phyloP scores from a whole-genome alignment of 140 eudicot genomes.

The Flaveria floridana region DNA sequence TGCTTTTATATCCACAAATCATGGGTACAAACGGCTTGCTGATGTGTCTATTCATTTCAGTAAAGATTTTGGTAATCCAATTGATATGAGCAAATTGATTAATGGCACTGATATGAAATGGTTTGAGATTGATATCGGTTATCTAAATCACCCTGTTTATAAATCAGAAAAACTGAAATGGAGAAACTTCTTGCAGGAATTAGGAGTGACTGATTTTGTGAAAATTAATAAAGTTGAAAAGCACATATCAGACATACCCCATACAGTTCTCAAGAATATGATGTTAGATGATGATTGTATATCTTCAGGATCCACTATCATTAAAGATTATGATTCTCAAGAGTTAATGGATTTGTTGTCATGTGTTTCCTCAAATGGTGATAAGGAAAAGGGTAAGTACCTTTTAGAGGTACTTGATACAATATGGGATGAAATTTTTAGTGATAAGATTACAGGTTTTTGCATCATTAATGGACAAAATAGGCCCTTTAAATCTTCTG shows the following conservation, averaged over 20 bases:
- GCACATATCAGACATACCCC: constrained; percentile 42
- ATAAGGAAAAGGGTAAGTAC: constrained; percentile 50
- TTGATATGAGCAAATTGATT: constrained; percentile 54
- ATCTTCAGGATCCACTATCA: constrained; percentile 38
- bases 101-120: constrained; percentile 55
- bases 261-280: constrained; percentile 33
- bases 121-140: constrained; percentile 63
- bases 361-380: constrained; percentile 44
- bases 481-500: constrained; percentile 54
- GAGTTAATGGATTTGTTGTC: constrained; percentile 59
- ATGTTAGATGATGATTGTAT: constrained; percentile 44
- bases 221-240: constrained; percentile 56
- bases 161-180: constrained; percentile 53
- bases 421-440: constrained; percentile 71
- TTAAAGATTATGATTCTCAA: constrained; percentile 70
- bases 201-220: constrained; percentile 84
- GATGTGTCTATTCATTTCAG: constrained; percentile 73
- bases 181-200: constrained; percentile 69
- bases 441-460: constrained; percentile 58
- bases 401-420: constrained; percentile 78
- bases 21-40: constrained; percentile 59
- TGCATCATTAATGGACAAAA: constrained; percentile 40
- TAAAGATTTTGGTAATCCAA: constrained; percentile 56
- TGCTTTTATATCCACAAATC: constrained; percentile 67
- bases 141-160: constrained; percentile 57